Base-by-base conservation (phyloP, 2,329 filamentous ascomycete species). In the Cordyceps cicadae region DNA sequence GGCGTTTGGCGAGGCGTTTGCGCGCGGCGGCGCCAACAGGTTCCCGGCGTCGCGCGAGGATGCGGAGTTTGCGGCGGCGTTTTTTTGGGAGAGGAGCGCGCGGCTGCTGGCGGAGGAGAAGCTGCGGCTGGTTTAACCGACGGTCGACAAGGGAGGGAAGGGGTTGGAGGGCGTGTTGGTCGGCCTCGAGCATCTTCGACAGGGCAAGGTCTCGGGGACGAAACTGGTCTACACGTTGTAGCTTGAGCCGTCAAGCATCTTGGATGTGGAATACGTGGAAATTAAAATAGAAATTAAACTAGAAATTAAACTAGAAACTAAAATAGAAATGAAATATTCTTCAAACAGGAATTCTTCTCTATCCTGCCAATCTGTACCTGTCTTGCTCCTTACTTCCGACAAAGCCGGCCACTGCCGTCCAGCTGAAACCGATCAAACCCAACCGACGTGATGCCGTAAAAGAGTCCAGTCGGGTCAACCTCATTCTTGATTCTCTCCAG, bases 201-300 rank as follows among this genome's bases (percentile, higher is more conserved):
- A 68, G 9, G 69, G 68, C 1, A 66, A 69, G 64, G 70, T 77
- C 29, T 76, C 73, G 55, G 76, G 70, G 9, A 70, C 70, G 34
- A 79, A 79, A 69, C 65, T 79, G 61, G 77, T 79, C 1, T 78
- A 76, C 63, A 76, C 73, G 7, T 12, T 76, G 62, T 76, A 34
- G 56, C 32, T 21, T 5, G 17, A 12, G 3, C 17, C n/a, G 17
- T n/a, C n/a, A n/a, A n/a, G n/a, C n/a, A n/a, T n/a, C n/a, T n/a
- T n/a, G n/a, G n/a, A n/a, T n/a, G n/a, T n/a, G n/a, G n/a, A n/a
- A n/a, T n/a, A n/a, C n/a, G n/a, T n/a, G n/a, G n/a, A n/a, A n/a
- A n/a, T n/a, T n/a, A n/a, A n/a, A n/a, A n/a, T n/a, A n/a, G n/a
- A n/a, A n/a, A n/a, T n/a, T n/a, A n/a, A n/a, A n/a, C n/a, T n/a